Evolutionary conservation across 495 filamentous ascomycete species (phyloP), one percentile per base, ranked within the genome.

Genomic region (Mytilinidion resinicola): DNA sequence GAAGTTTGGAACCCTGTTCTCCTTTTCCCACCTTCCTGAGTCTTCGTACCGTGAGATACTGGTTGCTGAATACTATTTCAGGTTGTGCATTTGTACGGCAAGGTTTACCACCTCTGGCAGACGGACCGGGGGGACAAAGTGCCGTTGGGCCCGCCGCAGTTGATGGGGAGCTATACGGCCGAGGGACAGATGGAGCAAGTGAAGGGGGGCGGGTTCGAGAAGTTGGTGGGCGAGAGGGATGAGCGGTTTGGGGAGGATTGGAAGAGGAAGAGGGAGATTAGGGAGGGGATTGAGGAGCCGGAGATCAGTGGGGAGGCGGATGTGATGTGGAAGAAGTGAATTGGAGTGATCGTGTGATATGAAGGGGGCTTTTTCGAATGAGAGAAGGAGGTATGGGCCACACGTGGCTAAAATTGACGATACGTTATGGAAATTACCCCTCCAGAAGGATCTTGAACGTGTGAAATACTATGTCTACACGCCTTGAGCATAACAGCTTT

Each of bases 61-160:
- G 25, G 25, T 2, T 6, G 25, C 25, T 30, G 25, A 30, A 6
- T 2, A 30, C 6, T 30, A 6, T 30, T 30, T 30, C 6, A 30
- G 25, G 74, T 92, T 8, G 67, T 85, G 2, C 70, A 77, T 12
- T 63, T 92, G 6, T 95, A 95, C 60, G 90, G 90, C n/a, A 95
- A 95, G 71, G 82, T 85, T n/a, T 96, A 85, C 72, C 90, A 91
- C 67, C 74, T 93, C 51, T 96, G 90, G 90, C 89, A 95, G 78
- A 80, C 85, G 30, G 89, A 95, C 68, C 74, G 82, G n/a, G 90
- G 91, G 6, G 81, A 93, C 66, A 68, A 80, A 61, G 62, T 96
- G 62, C 88, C 89, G 19, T 66, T 93, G 55, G 89, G 90, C 0
- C 73, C 75, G 70, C 88, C 89, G 57, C 72, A 86, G 74, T 72